Percentiles rank a stretch among this genome's conserved stretches.
Evolutionary conservation across 257 asterid species (phyloP).

Genomic region (Solanum gandarillasii): DNA sequence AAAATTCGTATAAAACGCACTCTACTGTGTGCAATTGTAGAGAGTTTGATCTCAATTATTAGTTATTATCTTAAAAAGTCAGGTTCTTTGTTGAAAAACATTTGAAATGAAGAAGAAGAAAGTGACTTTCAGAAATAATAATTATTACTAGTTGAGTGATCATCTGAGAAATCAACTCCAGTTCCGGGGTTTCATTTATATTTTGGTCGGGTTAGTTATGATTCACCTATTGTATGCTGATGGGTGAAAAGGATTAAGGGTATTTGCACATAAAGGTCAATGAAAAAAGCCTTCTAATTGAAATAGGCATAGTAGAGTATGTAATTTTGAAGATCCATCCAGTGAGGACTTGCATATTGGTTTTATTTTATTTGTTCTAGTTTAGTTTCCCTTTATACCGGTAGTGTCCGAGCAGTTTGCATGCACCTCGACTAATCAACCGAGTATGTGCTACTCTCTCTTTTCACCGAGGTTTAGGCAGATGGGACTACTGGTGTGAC

Average conservation of each 20-base stretch:
- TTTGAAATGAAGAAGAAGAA: neutral
- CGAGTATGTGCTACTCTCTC: neutral
- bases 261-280: neutral
- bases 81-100: neutral
- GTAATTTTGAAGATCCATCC: neutral
- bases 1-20: neutral
- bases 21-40: neutral
- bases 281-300: neutral
- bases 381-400: neutral
- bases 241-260: neutral
- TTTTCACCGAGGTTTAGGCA: neutral
- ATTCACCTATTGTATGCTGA: neutral
- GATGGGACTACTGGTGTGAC: neutral
- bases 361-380: neutral
- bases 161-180: neutral
- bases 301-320: neutral
- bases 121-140: neutral
- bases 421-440: neutral
- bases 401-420: neutral
- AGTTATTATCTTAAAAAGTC: neutral
- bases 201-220: neutral
- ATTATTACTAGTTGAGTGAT: neutral
- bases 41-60: neutral
- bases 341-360: neutral
- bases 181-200: neutral